Evolutionary conservation across 2,329 filamentous ascomycete species (phyloP).

Genomic region (Claviceps capensis): DNA sequence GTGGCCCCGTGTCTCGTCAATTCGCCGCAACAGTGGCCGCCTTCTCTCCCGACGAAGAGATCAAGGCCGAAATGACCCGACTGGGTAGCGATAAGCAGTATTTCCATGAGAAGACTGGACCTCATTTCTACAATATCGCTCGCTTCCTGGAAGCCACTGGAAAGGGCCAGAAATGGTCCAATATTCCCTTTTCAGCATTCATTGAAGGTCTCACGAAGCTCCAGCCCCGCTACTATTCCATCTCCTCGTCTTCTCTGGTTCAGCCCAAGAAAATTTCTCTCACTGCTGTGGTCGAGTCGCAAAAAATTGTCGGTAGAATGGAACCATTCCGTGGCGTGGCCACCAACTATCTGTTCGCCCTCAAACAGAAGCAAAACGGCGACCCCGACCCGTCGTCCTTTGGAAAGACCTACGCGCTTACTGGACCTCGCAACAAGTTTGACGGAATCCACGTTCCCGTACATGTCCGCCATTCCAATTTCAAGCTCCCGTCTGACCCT

Average conservation of each 20-base stretch:
- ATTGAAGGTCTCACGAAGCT: constrained; percentile 91
- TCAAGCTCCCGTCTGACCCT: constrained; percentile 94
- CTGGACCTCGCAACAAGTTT: constrained; percentile 89
- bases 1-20: constrained; percentile 89
- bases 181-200: constrained; percentile 84
- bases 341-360: constrained; percentile 87
- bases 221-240: constrained; percentile 97
- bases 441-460: constrained; percentile 90
- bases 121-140: constrained; percentile 78
- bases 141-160: constrained; percentile 64
- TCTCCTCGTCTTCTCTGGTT: constrained; percentile 88
- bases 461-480: constrained; percentile 95
- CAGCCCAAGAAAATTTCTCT: constrained; percentile 93
- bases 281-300: constrained; percentile 84
- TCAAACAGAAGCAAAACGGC: constrained; percentile 94
- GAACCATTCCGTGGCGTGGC: constrained; percentile 84
- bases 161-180: constrained; percentile 63
- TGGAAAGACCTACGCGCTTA: constrained; percentile 74
- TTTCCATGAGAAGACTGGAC: constrained; percentile 74
- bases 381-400: constrained; percentile 71
- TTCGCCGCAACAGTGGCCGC: constrained; percentile 77
- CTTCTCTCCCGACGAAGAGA: constrained; percentile 73
- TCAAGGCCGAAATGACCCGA: constrained; percentile 78
- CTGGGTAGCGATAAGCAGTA: constrained; percentile 90
- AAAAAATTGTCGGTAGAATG: constrained; percentile 61